Conservation (phyloP, 768 basidiomycete species). For the Xerocomus spinulosus region DNA sequence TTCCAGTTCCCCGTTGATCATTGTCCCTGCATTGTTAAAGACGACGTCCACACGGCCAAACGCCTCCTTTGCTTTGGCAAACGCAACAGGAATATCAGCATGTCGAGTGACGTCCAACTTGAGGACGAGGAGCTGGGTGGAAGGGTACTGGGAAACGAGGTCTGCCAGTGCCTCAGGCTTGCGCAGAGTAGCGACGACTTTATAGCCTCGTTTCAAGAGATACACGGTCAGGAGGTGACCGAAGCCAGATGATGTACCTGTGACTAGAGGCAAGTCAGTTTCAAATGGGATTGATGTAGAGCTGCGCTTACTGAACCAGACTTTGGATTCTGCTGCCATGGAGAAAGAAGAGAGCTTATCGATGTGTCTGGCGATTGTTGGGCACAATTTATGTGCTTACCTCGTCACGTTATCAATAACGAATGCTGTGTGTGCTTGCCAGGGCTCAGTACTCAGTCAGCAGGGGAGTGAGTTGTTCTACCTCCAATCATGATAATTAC, state of each 20-base stretch:
- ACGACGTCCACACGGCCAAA: slow-evolving; percentile 38
- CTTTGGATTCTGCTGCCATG: slow-evolving; percentile 10
- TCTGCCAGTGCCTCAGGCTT: slow-evolving; percentile 33
- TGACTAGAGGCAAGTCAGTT: slow-evolving; percentile 26
- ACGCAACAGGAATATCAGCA: slow-evolving; percentile 25
- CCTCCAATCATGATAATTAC: too few species aligned
- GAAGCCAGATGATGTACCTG: slow-evolving; percentile 38
- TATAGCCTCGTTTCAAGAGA: slow-evolving; percentile 33
- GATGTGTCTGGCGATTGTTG: too few species aligned
- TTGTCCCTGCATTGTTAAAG: slow-evolving; percentile 36
- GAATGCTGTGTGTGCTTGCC: too few species aligned
- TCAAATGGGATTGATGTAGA: not conserved
- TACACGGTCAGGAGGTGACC: slow-evolving; percentile 34
- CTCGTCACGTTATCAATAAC: too few species aligned
- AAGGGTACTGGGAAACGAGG: slow-evolving; percentile 24
- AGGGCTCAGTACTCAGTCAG: too few species aligned
- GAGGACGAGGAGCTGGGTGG: slow-evolving; percentile 20
- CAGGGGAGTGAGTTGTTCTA: too few species aligned
- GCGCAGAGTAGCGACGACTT: slow-evolving; percentile 42
- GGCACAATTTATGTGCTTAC: too few species aligned
- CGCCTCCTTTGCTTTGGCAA: slow-evolving; percentile 23
- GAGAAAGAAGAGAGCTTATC: not conserved
- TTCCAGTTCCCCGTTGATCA: slow-evolving; percentile 32
- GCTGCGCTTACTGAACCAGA: slow-evolving; percentile 15
- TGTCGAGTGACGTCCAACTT: slow-evolving; percentile 31